Evolutionary conservation across 805 yeast genomes (phyloP).

Genomic region (Phaffomyces antillensis): DNA sequence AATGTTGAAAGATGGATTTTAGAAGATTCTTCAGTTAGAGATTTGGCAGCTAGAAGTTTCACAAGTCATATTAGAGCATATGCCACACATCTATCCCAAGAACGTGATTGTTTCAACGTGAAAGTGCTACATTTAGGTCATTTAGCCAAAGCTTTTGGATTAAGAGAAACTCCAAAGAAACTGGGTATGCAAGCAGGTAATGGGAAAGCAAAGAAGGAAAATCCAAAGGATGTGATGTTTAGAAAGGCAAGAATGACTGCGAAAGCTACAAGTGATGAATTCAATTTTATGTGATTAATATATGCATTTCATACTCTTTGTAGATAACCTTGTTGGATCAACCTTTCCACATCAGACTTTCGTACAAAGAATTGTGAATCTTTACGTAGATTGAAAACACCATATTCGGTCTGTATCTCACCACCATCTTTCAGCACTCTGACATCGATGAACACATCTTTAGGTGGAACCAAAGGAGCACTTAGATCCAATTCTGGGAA

Average conservation of each 20-base stretch:
- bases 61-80: constrained; percentile 90
- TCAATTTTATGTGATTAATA: constrained; percentile 40
- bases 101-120: constrained; percentile 74
- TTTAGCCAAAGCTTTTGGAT: constrained; percentile 88
- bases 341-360: constrained; percentile 87
- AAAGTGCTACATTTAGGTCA: constrained; percentile 88
- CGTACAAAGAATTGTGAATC: constrained; percentile 93
- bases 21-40: constrained; percentile 53
- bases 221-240: constrained; percentile 66
- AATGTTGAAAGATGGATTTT: constrained; percentile 83
- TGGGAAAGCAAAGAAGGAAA: constrained; percentile 45
- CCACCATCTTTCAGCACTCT: constrained; percentile 92
- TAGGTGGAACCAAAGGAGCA: constrained; percentile 88
- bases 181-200: constrained; percentile 39
- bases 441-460: constrained; percentile 87
- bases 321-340: constrained; percentile 89
- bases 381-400: constrained; percentile 86
- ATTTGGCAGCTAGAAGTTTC: constrained; percentile 72
- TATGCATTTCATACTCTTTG: constrained; percentile 48
- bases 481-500: constrained; percentile 80
- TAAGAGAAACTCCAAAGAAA: constrained; percentile 89
- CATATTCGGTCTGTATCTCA: constrained; percentile 95
- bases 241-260: constrained; percentile 67
- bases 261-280: constrained; percentile 60
- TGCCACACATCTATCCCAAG: constrained; percentile 84